Base-by-base conservation (phyloP, 1,284 basidiomycete genomes). In the Apiotrichum montevideense region DNA sequence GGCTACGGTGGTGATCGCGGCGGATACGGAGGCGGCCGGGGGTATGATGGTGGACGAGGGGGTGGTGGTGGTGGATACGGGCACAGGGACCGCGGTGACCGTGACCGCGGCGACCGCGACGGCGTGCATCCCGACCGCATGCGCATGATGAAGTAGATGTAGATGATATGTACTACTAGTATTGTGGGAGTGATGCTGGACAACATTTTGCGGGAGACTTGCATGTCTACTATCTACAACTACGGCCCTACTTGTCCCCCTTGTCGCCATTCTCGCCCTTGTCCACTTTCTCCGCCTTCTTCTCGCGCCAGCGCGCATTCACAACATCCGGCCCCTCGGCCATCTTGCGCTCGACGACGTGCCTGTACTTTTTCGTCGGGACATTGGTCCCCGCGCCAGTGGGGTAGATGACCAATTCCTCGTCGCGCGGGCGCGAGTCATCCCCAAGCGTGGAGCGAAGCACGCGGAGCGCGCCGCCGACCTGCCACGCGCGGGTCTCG, bases 101-200 rank as follows among this genome's bases (percentile, higher is more conserved):
- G 41, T 33, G 10, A n/a, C 7, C 6, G 33, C 6, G 14, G 41
- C 50, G 50, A 42, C 50, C 40, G 21, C 56, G 46, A 39, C 6
- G 35, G 83, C 35, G 88, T 92, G 64, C 90, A 92, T 75, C 90
- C 90, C n/a, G 89, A 92, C 76, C 81, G 89, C 59, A 66, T 89
- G 72, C 81, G 88, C 59, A 90, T 91, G 88, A 84, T 91, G 85
- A 48, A 45, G 33, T 42, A 44, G 10, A 45, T 67, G 62, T 42
- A 45, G 11, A 46, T 39, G 29, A 46, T n/a, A 51, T 59, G 58
- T 56, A 56, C 35, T 52, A 58, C 41, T 54, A 54, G 46, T 45
- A 48, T 50, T 54, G 47, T 47, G 48, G 4, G 14, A 35, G 9
- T 42, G 9, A 42, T 6, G 14, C 41, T 42, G 41, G 6, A 39